Evolutionary conservation across 768 basidiomycete species (phyloP).

Genomic region (Agaricus blazei): DNA sequence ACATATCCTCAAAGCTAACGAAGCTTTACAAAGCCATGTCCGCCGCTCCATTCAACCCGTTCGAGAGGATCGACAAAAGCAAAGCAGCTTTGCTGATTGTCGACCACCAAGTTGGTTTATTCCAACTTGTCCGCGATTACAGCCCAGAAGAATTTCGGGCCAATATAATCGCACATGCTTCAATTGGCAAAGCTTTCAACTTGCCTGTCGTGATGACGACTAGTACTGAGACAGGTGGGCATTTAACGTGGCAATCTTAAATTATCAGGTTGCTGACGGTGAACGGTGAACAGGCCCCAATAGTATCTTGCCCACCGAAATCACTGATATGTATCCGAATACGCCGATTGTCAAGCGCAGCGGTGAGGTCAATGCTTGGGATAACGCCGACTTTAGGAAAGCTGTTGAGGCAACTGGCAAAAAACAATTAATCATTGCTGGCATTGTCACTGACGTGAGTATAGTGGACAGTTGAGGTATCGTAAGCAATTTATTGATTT

Average conservation of each 20-base stretch:
- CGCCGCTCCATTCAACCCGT: neutral
- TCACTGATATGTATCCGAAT: conserved; percentile 38
- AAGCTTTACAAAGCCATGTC: neutral
- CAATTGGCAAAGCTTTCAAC: conserved; percentile 37
- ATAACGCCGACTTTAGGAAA: conserved; percentile 40
- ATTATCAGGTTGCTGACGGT: neutral
- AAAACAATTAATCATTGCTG: conserved; percentile 45
- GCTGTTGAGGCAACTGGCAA: conserved; percentile 45
- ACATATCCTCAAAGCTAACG: no score
- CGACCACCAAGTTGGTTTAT: conserved; percentile 46
- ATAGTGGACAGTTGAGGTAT: neutral
- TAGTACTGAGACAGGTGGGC: conserved; percentile 36
- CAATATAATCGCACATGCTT: conserved; percentile 44
- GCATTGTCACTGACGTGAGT: conserved; percentile 44
- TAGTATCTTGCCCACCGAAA: conserved; percentile 41
- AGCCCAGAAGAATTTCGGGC: conserved; percentile 32
- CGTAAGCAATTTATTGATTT: neutral
- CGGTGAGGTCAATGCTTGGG: conserved; percentile 50
- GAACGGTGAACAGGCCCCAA: conserved; percentile 32
- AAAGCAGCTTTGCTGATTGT: conserved; percentile 38
- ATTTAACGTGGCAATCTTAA: neutral
- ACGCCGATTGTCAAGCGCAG: conserved; percentile 40
- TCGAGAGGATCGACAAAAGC: conserved; percentile 36
- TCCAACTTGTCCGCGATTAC: conserved; percentile 39
- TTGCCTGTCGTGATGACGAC: conserved; percentile 43